A percentile compares a stretch with the other conserved stretches of the same genome.
Conservation (phyloP, 208 protist species). For the Leishmania tropica region DNA sequence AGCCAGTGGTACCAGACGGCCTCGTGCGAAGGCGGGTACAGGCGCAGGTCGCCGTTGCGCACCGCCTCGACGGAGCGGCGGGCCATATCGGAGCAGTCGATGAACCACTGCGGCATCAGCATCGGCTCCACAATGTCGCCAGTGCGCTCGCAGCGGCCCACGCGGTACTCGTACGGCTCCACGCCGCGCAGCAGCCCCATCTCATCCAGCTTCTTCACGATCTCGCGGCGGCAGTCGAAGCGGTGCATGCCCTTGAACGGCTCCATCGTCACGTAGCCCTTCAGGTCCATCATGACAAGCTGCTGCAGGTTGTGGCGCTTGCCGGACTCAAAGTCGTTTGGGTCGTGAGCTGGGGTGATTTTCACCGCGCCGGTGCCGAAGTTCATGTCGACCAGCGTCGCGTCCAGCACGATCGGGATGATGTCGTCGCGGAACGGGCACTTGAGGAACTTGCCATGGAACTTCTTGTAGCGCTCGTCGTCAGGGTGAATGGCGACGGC, state of each 20-base stretch:
- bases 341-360: slow-evolving; percentile 99
- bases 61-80: slow-evolving; percentile 83
- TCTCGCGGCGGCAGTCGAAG: slow-evolving; percentile 94
- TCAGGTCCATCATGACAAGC: slow-evolving; percentile 96
- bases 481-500: slow-evolving; percentile 98
- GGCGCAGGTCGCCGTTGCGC: slow-evolving; percentile 91
- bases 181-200: slow-evolving; percentile 92
- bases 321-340: slow-evolving; percentile 99
- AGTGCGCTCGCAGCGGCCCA: slow-evolving; percentile 97
- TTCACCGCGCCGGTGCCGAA: slow-evolving; percentile 99
- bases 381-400: slow-evolving; percentile 96
- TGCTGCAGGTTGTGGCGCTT: slow-evolving; percentile 96
- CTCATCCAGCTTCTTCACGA: slow-evolving; percentile 92
- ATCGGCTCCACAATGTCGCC: slow-evolving; percentile 99
- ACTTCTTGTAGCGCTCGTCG: slow-evolving; percentile 96
- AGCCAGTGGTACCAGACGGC: slow-evolving; percentile 97
- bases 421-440: slow-evolving; percentile 96
- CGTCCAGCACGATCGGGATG: slow-evolving; percentile 98
- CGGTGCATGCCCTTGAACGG: slow-evolving; percentile 96
- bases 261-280: slow-evolving; percentile 94
- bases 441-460: slow-evolving; percentile 95
- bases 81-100: slow-evolving; percentile 94
- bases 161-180: slow-evolving; percentile 94
- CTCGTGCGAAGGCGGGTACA: slow-evolving; percentile 94
- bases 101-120: slow-evolving; percentile 99